Evolutionary conservation across 768 basidiomycete genomes (phyloP), one percentile per base, ranked within the genome.

Genomic region (Sarcodon sp.): DNA sequence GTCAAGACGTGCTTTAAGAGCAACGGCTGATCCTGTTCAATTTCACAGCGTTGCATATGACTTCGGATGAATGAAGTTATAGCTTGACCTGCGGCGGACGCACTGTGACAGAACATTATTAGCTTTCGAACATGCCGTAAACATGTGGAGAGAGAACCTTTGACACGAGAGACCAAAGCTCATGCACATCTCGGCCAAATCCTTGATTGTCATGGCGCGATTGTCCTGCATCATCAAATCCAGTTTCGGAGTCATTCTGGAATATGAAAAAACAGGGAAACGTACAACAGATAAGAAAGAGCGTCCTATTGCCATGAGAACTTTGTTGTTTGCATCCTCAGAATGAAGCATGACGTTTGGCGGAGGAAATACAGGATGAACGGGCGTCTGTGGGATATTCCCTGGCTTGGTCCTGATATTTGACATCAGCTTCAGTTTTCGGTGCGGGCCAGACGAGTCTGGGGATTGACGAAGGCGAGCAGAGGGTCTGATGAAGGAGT

Each of bases 121-220:
- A 48, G 46, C 31, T 18, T 44, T 49, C 52, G 41, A 10, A 47
- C 35, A 32, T 35, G 34, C 47, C 37, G 37, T 38, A 46, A 43
- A 48, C 50, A 62, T 62, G 33, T 39, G 51, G 34, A 52, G 43
- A 33, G 8, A 72, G 74, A 54, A 88, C 85, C 83, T 87, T 68
- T 85, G 83, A 62, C 83, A 85, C 50, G 75, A 67, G 15, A 87
- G 69, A 45, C 85, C 85, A 56, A 70, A 75, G 52, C 66, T 67
- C 53, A 79, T 69, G 35, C 77, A 72, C 66, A 79, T 75, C 55
- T 87, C 82, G 33, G 86, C 79, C 47, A 88, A 76, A 66, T 88
- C 85, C 62, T 87, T 88, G 66, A 87, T 82, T 37, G 85, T 87
- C 79, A 87, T 83, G 43, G 85, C 85, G 44, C 83, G 77, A 63